Evolutionary conservation across 345 rosid species (phyloP).

Genomic region (Hibiscus tridactylites): DNA sequence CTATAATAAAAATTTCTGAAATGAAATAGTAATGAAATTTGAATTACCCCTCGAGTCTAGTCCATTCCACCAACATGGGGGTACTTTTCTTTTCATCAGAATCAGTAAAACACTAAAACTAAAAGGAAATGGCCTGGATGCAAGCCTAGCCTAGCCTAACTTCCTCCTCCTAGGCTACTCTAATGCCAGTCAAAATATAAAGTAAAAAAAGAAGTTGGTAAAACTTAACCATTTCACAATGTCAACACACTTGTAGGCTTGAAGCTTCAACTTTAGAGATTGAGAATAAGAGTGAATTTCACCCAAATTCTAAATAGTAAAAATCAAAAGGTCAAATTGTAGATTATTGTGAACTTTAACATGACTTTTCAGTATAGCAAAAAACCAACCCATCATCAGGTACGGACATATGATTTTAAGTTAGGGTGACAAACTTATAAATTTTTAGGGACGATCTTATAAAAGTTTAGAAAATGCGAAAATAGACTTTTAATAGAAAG

Average conservation of each 20-base stretch:
- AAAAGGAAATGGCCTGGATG: neutral
- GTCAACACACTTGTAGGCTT: neutral
- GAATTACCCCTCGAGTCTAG: neutral
- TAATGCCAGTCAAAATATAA: neutral
- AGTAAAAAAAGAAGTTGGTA: too few relatives aligned
- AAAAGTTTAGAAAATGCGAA: too few relatives aligned
- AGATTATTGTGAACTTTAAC: neutral
- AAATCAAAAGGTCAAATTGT: neutral
- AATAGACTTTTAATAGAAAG: too few relatives aligned
- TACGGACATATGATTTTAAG: too few relatives aligned
- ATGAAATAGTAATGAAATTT: neutral
- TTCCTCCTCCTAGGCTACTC: neutral
- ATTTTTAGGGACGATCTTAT: too few relatives aligned
- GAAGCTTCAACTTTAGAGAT: neutral
- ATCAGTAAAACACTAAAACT: neutral
- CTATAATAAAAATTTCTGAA: too few relatives aligned
- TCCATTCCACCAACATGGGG: neutral
- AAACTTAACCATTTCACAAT: neutral
- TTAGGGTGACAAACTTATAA: too few relatives aligned
- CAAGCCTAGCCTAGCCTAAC: neutral
- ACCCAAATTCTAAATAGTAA: neutral
- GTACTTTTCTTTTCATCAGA: neutral
- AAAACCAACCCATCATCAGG: neutral
- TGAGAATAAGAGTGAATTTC: neutral
- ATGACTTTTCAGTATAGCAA: neutral